phyloP scores from a whole-genome alignment of 257 asterid species.

The Plantago ovata region DNA sequence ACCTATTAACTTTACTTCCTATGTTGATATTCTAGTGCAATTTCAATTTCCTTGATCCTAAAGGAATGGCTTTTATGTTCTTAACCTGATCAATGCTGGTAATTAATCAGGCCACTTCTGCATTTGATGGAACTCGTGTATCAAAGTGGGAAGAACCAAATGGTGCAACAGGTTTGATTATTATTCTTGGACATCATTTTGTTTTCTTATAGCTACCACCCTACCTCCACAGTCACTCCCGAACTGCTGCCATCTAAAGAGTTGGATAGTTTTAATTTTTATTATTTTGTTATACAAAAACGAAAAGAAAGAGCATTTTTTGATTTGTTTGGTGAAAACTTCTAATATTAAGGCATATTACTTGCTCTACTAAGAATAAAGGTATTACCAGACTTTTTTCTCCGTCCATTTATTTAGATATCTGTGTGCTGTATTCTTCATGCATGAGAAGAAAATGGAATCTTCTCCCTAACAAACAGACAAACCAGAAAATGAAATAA shows the following conservation, averaged over 20 bases:
- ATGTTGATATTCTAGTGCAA: constrained; percentile 10
- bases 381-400: neutral
- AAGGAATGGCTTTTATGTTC: constrained; percentile 5
- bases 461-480: constrained; percentile 1
- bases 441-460: neutral
- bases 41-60: constrained; percentile 6
- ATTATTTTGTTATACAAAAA: no score
- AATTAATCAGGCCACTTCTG: constrained; percentile 65
- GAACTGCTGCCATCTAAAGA: no score
- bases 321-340: no score
- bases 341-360: no score
- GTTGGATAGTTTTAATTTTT: no score
- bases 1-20: constrained; percentile 20
- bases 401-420: neutral
- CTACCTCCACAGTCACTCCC: no score
- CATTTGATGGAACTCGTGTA: constrained; percentile 97
- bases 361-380: neutral
- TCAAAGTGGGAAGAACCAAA: constrained; percentile 99
- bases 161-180: constrained; percentile 73
- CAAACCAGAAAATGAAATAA: neutral
- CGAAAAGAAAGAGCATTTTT: no score
- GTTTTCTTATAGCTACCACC: no score
- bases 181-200: neutral
- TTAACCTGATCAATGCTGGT: constrained; percentile 13
- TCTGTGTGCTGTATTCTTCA: neutral